Conservation (phyloP, 1,139 yeast genomes). For the Spencermartinsiella ligniputridi region DNA sequence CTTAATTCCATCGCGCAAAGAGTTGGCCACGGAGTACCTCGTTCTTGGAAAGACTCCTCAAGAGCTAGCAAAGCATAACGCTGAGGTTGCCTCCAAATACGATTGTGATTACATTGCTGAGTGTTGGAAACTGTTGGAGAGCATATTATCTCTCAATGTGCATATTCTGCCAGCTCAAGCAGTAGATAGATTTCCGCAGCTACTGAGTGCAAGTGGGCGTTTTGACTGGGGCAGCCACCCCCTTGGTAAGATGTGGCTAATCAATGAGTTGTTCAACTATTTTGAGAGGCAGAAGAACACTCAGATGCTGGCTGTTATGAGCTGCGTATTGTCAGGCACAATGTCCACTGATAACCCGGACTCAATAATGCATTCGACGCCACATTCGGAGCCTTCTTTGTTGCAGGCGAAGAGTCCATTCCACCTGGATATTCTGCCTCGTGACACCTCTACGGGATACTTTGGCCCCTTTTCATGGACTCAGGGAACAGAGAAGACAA, state of each 20-base stretch:
- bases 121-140: conserved; percentile 61
- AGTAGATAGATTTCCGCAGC: background rate
- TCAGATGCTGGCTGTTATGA: conserved; percentile 88
- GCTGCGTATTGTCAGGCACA: conserved; percentile 50
- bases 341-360: conserved; percentile 2
- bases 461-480: conserved; percentile 8
- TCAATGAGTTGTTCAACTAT: conserved; percentile 56
- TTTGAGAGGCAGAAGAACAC: conserved; percentile 64
- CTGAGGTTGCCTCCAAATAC: conserved; percentile 62
- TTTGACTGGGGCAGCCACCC: conserved; percentile 76
- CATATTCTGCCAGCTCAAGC: background rate
- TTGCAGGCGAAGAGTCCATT: conserved; percentile 15
- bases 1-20: conserved; percentile 71
- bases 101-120: conserved; percentile 63
- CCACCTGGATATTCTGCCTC: conserved; percentile 14
- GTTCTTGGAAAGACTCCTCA: conserved; percentile 65
- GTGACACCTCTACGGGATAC: conserved; percentile 15
- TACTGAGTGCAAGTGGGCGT: conserved; percentile 5
- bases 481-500: background rate
- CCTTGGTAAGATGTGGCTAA: conserved; percentile 71
- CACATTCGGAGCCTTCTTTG: conserved; percentile 4
- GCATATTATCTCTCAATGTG: conserved; percentile 17
- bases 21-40: conserved; percentile 71
- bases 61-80: conserved; percentile 62
- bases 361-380: conserved; percentile 1